Conservation (phyloP, 441 rosid species). For the Erodium texanum region DNA sequence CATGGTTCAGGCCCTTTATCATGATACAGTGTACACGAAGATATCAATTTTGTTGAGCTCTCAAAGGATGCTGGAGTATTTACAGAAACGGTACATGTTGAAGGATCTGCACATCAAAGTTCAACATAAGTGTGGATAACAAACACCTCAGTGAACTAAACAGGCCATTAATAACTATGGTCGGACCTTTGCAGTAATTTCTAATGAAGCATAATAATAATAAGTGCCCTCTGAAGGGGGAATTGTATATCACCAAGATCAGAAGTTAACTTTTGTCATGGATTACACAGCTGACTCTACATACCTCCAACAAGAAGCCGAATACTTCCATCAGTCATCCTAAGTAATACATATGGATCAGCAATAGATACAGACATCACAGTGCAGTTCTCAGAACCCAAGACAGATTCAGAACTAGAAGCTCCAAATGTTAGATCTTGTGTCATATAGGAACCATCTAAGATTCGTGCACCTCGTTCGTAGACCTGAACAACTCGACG, state of each 20-base stretch:
- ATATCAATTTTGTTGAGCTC: slow-evolving; percentile 48
- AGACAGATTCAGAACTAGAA: slow-evolving; percentile 57
- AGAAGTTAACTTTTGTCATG: slow-evolving; percentile 2
- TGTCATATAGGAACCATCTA: slow-evolving; percentile 95
- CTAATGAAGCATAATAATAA: neutral
- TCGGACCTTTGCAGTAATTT: too few relatives aligned
- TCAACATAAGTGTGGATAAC: slow-evolving; percentile 20
- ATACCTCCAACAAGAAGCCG: slow-evolving; percentile 94
- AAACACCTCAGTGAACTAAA: too few relatives aligned
- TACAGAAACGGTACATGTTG: slow-evolving; percentile 70
- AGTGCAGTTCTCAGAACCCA: slow-evolving; percentile 58
- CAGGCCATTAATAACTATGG: too few relatives aligned
- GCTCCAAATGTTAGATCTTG: slow-evolving; percentile 78
- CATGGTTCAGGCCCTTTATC: slow-evolving; percentile 95
- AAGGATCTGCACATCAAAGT: slow-evolving; percentile 61
- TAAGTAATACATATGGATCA: slow-evolving; percentile 82
- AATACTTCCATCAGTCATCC: slow-evolving; percentile 87
- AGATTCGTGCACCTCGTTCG: slow-evolving; percentile 89
- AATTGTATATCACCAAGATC: slow-evolving; percentile 7
- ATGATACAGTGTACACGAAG: slow-evolving; percentile 87
- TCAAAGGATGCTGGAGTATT: slow-evolving; percentile 60
- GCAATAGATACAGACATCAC: slow-evolving; percentile 84
- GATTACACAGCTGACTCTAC: slow-evolving; percentile 14
- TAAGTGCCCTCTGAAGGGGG: neutral
- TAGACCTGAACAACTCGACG: slow-evolving; percentile 93